These are phyloP conservation scores for Clonostachys chloroleuca DNA, from an alignment of 2,329 filamentous ascomycete species.

Conservation along the genomic window DNA sequence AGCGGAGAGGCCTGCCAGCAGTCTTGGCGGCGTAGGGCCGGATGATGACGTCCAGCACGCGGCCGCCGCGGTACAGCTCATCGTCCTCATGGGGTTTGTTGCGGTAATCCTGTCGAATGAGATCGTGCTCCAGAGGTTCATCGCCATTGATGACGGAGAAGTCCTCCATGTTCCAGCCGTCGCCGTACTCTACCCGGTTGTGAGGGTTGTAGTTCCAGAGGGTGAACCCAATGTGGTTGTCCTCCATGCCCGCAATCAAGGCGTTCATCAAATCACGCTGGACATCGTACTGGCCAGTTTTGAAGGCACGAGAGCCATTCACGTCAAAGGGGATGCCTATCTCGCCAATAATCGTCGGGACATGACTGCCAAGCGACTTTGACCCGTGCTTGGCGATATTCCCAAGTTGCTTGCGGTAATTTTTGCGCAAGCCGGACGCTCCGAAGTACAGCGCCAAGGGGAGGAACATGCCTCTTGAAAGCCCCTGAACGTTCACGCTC, in stretches of 20 bases:
- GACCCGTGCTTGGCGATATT: conserved; percentile 26
- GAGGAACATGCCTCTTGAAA: conserved; percentile 31
- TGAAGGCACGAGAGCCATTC: conserved; percentile 25
- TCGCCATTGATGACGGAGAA: conserved; percentile 33
- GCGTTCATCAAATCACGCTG: conserved; percentile 32
- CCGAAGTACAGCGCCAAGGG: conserved; percentile 34
- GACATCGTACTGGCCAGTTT: conserved; percentile 28
- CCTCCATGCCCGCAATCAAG: conserved; percentile 32
- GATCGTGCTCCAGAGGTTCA: conserved; percentile 6
- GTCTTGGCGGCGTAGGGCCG: conserved; percentile 34
- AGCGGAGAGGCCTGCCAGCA: conserved; percentile 24
- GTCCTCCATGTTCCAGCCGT: conserved; percentile 37
- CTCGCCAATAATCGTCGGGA: conserved; percentile 31
- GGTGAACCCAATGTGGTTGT: conserved; percentile 27
- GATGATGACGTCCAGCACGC: conserved; percentile 30
- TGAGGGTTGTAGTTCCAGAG: conserved; percentile 34
- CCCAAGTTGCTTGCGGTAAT: conserved; percentile 28
- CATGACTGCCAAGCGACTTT: conserved; percentile 18
- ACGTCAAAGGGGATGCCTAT: conserved; percentile 34
- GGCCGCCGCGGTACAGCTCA: conserved; percentile 29
- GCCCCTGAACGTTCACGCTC: conserved; percentile 33
- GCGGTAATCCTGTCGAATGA: conserved; percentile 21
- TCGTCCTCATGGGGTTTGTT: conserved; percentile 21
- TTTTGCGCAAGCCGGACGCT: conserved; percentile 24
- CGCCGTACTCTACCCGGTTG: conserved; percentile 28